phyloP scores from a whole-genome alignment of 768 basidiomycete genomes.

The Coprinopsis sp. region DNA sequence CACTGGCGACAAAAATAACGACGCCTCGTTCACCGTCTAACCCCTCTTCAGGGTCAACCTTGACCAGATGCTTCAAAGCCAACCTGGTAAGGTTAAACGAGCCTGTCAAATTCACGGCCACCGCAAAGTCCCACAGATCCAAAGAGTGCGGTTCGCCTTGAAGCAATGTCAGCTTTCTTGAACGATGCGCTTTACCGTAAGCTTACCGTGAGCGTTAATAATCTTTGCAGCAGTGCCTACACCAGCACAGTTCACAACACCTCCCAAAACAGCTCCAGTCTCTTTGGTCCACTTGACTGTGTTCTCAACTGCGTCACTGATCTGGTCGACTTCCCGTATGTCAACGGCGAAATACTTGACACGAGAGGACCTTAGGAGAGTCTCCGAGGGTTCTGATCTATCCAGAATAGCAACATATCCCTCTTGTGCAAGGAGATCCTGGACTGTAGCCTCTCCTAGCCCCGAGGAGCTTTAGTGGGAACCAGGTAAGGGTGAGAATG shows the following conservation, averaged over 20 bases:
- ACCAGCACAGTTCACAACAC: slow-evolving; percentile 57
- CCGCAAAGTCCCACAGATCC: slow-evolving; percentile 47
- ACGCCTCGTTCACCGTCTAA: slow-evolving; percentile 54
- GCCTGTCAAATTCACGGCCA: slow-evolving; percentile 54
- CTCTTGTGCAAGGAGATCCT: slow-evolving; percentile 37
- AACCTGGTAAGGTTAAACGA: slow-evolving; percentile 56
- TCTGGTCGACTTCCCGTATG: slow-evolving; percentile 32
- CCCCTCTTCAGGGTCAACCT: slow-evolving; percentile 40
- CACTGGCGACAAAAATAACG: slow-evolving; percentile 52
- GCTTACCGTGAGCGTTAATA: slow-evolving; percentile 40
- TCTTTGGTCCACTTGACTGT: slow-evolving; percentile 37
- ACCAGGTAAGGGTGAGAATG: not conserved
- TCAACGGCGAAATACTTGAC: slow-evolving; percentile 40
- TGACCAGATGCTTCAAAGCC: slow-evolving; percentile 45
- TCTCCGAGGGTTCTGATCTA: slow-evolving; percentile 32
- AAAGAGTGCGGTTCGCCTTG: slow-evolving; percentile 43
- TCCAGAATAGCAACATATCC: slow-evolving; percentile 53
- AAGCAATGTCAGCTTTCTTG: too few species aligned
- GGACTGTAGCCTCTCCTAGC: slow-evolving; percentile 49
- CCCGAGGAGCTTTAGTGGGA: slow-evolving; percentile 51
- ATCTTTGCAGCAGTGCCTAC: slow-evolving; percentile 43
- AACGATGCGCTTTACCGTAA: too few species aligned
- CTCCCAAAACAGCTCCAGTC: slow-evolving; percentile 45
- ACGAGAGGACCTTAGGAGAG: slow-evolving; percentile 17
- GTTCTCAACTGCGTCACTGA: slow-evolving; percentile 34